Evolutionary conservation across 2,329 filamentous ascomycete species (phyloP), one percentile per base, ranked within the genome.

Genomic region (Cryphonectria naterciae): DNA sequence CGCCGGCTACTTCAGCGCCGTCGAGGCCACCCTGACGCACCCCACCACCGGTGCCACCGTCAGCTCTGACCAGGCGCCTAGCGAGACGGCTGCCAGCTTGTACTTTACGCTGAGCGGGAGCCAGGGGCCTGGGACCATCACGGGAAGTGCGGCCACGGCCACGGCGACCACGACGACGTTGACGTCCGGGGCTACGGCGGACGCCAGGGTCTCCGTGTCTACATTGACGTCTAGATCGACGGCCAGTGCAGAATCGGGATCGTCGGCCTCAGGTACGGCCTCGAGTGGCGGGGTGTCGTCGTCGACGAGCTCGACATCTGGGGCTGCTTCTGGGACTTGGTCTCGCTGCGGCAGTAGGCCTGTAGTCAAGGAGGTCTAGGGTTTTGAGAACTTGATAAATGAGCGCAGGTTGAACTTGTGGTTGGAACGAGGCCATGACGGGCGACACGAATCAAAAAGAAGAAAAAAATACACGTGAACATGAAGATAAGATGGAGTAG

Each of bases 51-150:
- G 79, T 35, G 77, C 72, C 15, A 81, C 80, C 3, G 74, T 69
- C 43, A 73, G 71, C 15, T 78, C 70, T 13, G 82, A 84, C 74
- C 72, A 75, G 32, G 80, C 75, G 46, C 78, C 78, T 2, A 77
- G 80, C 41, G 74, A 81, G 75, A 80, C 81, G 56, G 81, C 79
- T n/a, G 78, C 83, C 15, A 82, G 80, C 70, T 72, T 83, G 43
- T 84, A 85, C 74, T 84, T 81, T 75, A 84, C 83, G 8, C 75
- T 79, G 2, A 80, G 73, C 32, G 80, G 77, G 1, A 69, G 71
- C 6, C 82, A 83, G 71, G 82, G 83, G 0, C 79, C 80, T 1
- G 83, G 84, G 25, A 68, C 75, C 22, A 83, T 85, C 70, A 84
- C 82, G 41, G 83, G 83, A 17, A 79, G 77, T 56, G 81, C 81